These are phyloP conservation scores for Nitzschia sp. DNA, from an alignment of 108 stramenopile species.

Conservation along the genomic window DNA sequence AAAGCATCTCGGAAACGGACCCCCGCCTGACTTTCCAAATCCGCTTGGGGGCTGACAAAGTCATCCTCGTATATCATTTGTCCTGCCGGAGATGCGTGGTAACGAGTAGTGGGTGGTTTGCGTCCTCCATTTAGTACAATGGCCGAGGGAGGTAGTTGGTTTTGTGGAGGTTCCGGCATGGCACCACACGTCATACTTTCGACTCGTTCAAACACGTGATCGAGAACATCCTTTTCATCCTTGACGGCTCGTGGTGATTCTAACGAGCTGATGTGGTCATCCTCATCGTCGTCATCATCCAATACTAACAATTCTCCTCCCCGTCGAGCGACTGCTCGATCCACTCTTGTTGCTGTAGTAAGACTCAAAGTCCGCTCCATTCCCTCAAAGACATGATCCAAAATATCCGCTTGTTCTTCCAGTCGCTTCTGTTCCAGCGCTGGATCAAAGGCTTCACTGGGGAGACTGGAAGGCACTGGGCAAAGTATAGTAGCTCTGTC, in stretches of 20 bases:
- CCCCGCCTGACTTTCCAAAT: not conserved
- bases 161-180: too few relatives aligned
- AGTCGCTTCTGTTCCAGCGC: not conserved
- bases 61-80: too few relatives aligned
- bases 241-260: not conserved
- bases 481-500: slow-evolving; percentile 1
- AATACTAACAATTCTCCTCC: not conserved
- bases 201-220: slow-evolving; percentile 4
- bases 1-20: not conserved
- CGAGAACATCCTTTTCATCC: slow-evolving; percentile 4
- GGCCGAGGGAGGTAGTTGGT: too few relatives aligned
- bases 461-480: slow-evolving; percentile 2
- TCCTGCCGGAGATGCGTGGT: too few relatives aligned
- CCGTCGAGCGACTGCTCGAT: not conserved
- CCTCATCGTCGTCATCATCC: not conserved
- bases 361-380: not conserved
- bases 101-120: too few relatives aligned
- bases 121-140: too few relatives aligned
- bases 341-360: not conserved
- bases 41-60: too few relatives aligned
- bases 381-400: slow-evolving; percentile 19
- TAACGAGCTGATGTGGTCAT: not conserved
- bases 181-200: slow-evolving; percentile 8
- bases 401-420: not conserved
- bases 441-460: not conserved